Conservation (phyloP, 257 asterid species). For the Lavandula angustifolia region DNA sequence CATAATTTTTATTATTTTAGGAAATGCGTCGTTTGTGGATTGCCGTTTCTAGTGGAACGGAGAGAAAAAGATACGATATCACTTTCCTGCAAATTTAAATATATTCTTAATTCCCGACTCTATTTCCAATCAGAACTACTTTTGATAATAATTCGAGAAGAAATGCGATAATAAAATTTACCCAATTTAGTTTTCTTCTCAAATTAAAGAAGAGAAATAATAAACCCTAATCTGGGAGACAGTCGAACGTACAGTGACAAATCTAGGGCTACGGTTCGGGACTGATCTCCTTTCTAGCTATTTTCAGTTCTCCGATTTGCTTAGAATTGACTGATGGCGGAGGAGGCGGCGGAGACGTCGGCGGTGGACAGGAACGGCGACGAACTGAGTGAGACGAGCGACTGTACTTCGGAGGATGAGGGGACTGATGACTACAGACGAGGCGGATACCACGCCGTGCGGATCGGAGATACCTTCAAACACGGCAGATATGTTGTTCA, state of each 20-base stretch:
- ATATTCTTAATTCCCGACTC: no score
- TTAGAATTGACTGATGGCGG: constrained; percentile 50
- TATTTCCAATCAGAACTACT: no score
- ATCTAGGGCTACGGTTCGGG: constrained; percentile 24
- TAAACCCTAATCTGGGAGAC: constrained; percentile 7
- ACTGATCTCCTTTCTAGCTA: constrained; percentile 12
- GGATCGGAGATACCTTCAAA: constrained; percentile 82
- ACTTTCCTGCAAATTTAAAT: no score
- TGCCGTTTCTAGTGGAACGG: no score
- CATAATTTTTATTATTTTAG: no score
- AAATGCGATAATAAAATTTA: not conserved
- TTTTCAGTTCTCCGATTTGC: constrained; percentile 24
- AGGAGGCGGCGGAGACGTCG: constrained; percentile 37
- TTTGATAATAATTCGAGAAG: no score
- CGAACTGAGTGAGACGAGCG: constrained; percentile 78
- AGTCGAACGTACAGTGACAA: not conserved
- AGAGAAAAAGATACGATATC: no score
- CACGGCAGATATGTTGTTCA: constrained; percentile 91
- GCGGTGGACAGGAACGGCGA: constrained; percentile 47
- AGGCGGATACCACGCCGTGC: constrained; percentile 95
- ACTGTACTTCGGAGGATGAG: constrained; percentile 88
- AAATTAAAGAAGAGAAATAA: not conserved
- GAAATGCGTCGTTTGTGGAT: no score
- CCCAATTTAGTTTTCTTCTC: not conserved
- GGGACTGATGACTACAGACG: constrained; percentile 94